Conservation (phyloP, 345 rosid genomes). For the Schrenkiella parvula region DNA sequence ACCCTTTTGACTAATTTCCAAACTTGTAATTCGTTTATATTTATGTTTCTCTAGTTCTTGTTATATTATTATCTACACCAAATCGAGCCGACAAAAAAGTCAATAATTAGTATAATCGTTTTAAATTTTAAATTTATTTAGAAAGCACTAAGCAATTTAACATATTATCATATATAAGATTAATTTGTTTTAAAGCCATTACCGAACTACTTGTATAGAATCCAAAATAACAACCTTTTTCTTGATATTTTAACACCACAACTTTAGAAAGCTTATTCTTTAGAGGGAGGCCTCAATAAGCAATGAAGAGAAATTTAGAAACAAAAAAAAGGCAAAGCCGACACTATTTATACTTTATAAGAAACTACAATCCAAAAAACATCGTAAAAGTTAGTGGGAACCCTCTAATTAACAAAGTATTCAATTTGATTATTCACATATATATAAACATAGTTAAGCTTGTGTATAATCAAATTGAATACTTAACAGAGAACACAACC, state of each 20-base stretch:
- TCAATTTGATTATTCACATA: neutral
- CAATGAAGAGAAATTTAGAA: neutral
- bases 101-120: neutral
- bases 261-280: neutral
- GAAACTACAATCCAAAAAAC: neutral
- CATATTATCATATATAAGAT: neutral
- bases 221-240: neutral
- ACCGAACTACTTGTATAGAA: neutral
- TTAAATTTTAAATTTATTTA: neutral
- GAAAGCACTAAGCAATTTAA: neutral
- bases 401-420: constrained; percentile 6
- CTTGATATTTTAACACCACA: neutral
- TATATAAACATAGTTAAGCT: constrained; percentile 1
- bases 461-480: too few species aligned
- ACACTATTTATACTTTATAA: neutral
- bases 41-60: neutral
- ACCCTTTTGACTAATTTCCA: constrained; percentile 28
- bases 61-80: neutral
- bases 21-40: constrained; percentile 25
- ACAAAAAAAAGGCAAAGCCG: neutral
- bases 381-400: constrained; percentile 12
- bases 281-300: neutral
- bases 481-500: too few species aligned
- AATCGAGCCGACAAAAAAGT: constrained; percentile 3
- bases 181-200: neutral